Base-by-base conservation (phyloP, 2,329 filamentous ascomycete genomes). In the Acrocalymma vagum region DNA sequence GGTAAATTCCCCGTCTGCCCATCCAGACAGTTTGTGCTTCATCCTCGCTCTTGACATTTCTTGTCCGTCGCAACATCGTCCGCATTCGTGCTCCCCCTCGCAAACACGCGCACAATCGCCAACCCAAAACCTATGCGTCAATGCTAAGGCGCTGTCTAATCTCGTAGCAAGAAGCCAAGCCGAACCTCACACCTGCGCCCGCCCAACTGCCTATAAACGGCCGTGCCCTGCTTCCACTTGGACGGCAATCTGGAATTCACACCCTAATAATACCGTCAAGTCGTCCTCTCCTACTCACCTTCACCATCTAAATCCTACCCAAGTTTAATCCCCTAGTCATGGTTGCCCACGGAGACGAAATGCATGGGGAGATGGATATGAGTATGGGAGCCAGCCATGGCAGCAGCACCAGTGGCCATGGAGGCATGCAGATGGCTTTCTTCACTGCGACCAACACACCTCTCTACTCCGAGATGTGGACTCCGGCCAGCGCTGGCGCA, bases 381-480 rank as follows among this genome's bases (percentile, higher is more conserved):
- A 52, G 42, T 18, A 58, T 57, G 55, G 39, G 39, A 26, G 53
- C 49, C 16, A 59, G 53, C 50, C 41, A 48, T 22, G 49, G 44
- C 50, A 32, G 45, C 24, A 54, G 34, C 31, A 49, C 51, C 9
- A n/a, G n/a, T n/a, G n/a, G n/a, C n/a, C n/a, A n/a, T n/a, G n/a
- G n/a, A n/a, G n/a, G n/a, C n/a, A 83, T 82, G 80, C 56, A 63
- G 29, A 82, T 81, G 79, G 70, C 73, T 46, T 94, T 94, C 78
- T 85, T 85, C 55, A 82, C 78, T 50, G 72, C 75, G 41, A 81
- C 82, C 30, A 70, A 65, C 39, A 88, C 85, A 1, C 77, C 85
- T 3, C 77, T 90, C 29, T 90, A 79, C 74, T 85, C 88, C 11
- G 67, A 72, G 15, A 67, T 76, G 36, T 97, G 92, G 90, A 87